phyloP scores from a whole-genome alignment of 441 rosid genomes.

The Populus hybrid region DNA sequence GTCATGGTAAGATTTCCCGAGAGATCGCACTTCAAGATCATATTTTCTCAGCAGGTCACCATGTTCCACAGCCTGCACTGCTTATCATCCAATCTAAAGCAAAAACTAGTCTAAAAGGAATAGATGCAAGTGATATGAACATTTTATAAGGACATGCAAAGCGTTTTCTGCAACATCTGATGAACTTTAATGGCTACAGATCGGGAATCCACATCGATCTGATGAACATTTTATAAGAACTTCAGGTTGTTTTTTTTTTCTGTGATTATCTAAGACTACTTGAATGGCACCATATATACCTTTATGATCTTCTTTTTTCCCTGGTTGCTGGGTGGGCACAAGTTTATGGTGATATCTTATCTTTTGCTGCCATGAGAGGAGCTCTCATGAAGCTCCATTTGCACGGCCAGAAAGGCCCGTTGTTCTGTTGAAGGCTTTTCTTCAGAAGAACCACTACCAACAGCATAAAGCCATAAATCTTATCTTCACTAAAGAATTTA shows the following conservation, averaged over 20 bases:
- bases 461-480: neutral
- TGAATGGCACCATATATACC: too few relatives aligned
- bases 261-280: slow-evolving; percentile 17
- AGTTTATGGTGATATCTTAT: slow-evolving; percentile 36
- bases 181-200: slow-evolving; percentile 21
- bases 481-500: too few relatives aligned
- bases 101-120: slow-evolving; percentile 43
- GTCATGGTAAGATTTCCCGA: neutral
- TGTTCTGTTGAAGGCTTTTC: slow-evolving; percentile 38
- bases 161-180: neutral
- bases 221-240: too few relatives aligned
- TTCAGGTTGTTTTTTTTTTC: too few relatives aligned
- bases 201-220: slow-evolving; percentile 34
- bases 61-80: slow-evolving; percentile 51
- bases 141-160: neutral
- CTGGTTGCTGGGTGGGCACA: slow-evolving; percentile 67
- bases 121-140: slow-evolving; percentile 35
- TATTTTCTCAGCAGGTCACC: slow-evolving; percentile 38
- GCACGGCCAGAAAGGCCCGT: slow-evolving; percentile 51
- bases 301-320: neutral
- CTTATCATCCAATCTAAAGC: slow-evolving; percentile 29
- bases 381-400: slow-evolving; percentile 59
- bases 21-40: neutral
- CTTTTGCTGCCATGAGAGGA: slow-evolving; percentile 54
- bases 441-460: slow-evolving; percentile 39